Evolutionary conservation across 192 early-diverging fungal genomes (phyloP).

Genomic region (Coemansia sp.): DNA sequence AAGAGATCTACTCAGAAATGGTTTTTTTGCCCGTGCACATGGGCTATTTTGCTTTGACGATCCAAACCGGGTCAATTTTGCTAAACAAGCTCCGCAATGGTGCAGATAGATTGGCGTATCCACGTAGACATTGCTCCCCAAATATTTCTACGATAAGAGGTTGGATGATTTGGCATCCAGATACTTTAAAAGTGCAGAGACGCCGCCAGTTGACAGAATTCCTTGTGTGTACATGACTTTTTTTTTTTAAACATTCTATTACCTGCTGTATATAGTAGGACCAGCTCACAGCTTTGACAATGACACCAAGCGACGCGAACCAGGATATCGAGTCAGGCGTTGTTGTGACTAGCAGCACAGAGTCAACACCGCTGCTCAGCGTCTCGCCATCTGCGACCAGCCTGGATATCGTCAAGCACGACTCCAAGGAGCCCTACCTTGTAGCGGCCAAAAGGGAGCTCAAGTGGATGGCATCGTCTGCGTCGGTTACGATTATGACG

Average conservation of each 20-base stretch:
- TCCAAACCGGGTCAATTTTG: neutral
- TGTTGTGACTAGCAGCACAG: neutral
- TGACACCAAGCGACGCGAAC: neutral
- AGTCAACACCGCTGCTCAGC: slow-evolving; percentile 37
- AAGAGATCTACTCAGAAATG: neutral
- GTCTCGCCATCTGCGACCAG: slow-evolving; percentile 32
- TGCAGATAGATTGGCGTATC: neutral
- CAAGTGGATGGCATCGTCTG: slow-evolving; percentile 42
- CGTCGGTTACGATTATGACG: slow-evolving; percentile 39
- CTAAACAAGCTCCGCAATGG: neutral
- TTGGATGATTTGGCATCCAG: neutral
- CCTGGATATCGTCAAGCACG: slow-evolving; percentile 29
- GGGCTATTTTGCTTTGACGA: neutral
- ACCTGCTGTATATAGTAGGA: neutral
- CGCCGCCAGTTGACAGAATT: neutral
- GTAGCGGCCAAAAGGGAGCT: slow-evolving; percentile 26
- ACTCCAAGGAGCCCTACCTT: slow-evolving; percentile 16
- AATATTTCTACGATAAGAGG: neutral
- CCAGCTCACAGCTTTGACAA: neutral
- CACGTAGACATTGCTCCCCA: neutral
- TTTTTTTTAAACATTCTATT: neutral
- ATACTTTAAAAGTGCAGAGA: neutral
- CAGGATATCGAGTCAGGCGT: neutral
- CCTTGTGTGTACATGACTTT: neutral
- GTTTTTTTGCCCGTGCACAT: neutral